Evolutionary conservation across 192 early-diverging fungal species (phyloP), one percentile per base, ranked within the genome.

Genomic region (Dimargaris xerosporica): DNA sequence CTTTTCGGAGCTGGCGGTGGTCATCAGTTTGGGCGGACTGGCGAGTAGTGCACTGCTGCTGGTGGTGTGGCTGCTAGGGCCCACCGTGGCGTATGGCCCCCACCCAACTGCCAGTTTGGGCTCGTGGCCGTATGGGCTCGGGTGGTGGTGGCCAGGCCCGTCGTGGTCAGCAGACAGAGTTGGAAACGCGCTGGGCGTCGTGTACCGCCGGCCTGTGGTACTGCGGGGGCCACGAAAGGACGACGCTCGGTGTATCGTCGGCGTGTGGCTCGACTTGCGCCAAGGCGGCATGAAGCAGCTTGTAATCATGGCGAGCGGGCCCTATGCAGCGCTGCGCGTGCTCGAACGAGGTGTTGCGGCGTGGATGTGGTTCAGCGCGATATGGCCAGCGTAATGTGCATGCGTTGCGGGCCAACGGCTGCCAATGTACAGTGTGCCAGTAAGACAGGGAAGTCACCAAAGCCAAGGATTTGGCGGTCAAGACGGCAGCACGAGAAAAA

Each of bases 231-330:
- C n/a, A 55, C 3, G 54, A 29, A 17, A 55, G 21, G 5, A 21
- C 23, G 28, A 29, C 28, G n/a, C 16, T 16, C 28, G 54, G 21
- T 16, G 54, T 28, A 26, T 21, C 23, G 54, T 26, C 54, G 54
- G 54, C n/a, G 54, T 29, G 54, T 28, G 11, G 56, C 13, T 41
- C 31, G 56, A 31, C 56, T 59, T 59, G 15, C 41, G 29, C 31
- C 56, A 34, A 11, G 31, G 56, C 3, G 56, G 56, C 56, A 59
- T 59, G 23, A 59, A 59, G 15, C 56, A 59, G 56, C 56, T 23
- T 1, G 47, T 59, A 16, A 59, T 59, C 56, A 59, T 59, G 41
- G 17, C 23, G 16, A 34, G 56, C 56, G 44, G n/a, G n/a, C n/a
- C n/a, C n/a, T n/a, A n/a, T n/a, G n/a, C n/a, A n/a, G n/a, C n/a